Evolutionary conservation across 164 flowering plant species (phyloP).

Genomic region (Aristolochia fimbriata): DNA sequence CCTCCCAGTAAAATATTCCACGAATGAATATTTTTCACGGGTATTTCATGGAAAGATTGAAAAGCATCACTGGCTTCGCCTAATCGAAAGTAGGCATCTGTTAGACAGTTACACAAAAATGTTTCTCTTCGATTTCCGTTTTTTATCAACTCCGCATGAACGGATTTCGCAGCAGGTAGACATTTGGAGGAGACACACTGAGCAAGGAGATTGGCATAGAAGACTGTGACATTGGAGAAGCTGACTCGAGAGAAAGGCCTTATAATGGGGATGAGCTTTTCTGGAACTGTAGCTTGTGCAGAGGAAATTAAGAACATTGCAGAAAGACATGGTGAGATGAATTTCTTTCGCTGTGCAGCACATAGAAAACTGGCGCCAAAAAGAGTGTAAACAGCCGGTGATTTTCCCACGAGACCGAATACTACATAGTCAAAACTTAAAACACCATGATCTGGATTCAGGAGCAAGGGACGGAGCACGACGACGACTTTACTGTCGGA

Average conservation of each 20-base stretch:
- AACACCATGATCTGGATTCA: no score
- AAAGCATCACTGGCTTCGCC: slow-evolving; percentile 23
- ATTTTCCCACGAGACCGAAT: no score
- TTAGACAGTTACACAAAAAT: slow-evolving; percentile 44
- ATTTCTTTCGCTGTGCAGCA: not conserved
- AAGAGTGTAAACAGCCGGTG: no score
- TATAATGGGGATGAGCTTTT: not conserved
- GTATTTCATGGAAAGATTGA: slow-evolving; percentile 23
- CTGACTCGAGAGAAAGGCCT: not conserved
- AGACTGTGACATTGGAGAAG: slow-evolving; percentile 13
- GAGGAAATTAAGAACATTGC: not conserved
- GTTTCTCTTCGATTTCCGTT: slow-evolving; percentile 31
- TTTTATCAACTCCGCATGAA: slow-evolving; percentile 56
- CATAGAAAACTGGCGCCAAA: not conserved
- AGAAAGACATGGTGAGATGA: not conserved
- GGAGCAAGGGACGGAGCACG: no score
- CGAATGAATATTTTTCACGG: slow-evolving; percentile 26
- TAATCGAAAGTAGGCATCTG: slow-evolving; percentile 27
- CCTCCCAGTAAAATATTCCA: slow-evolving; percentile 49
- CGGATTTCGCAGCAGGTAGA: slow-evolving; percentile 15
- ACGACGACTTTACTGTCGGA: no score
- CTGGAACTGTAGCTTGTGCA: not conserved
- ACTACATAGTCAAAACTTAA: no score
- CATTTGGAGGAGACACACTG: slow-evolving; percentile 29
- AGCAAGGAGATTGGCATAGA: slow-evolving; percentile 26